A percentile compares a stretch with the other conserved stretches of the same genome.
These are phyloP conservation scores for Xylaria sp. DNA, from an alignment of 2,329 filamentous ascomycete species.

Conservation along the genomic window DNA sequence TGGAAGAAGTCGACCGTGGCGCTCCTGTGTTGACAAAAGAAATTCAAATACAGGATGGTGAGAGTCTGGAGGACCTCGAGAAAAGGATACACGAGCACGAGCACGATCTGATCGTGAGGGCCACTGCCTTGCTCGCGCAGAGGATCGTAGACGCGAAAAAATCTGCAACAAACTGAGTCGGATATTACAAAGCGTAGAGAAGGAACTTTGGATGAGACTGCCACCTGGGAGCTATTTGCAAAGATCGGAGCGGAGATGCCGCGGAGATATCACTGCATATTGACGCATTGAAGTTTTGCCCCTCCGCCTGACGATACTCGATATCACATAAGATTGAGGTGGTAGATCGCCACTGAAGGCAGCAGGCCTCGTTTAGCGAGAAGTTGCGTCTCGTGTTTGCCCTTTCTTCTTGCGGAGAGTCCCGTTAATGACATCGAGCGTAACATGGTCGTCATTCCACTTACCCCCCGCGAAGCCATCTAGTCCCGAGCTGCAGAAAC, in stretches of 20 bases:
- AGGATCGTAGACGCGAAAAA: constrained; percentile 42
- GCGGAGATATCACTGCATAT: constrained; percentile 9
- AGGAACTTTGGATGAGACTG: constrained; percentile 15
- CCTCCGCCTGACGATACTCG: neutral
- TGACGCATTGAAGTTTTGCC: neutral
- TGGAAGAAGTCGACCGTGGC: constrained; percentile 75
- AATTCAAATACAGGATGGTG: constrained; percentile 66
- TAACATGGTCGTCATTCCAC: neutral
- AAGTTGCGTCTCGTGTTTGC: neutral
- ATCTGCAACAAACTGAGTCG: constrained; percentile 35
- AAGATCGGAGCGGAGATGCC: constrained; percentile 23
- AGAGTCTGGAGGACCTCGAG: constrained; percentile 69
- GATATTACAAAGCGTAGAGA: constrained; percentile 1
- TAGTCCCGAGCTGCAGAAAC: neutral
- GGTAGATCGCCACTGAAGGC: constrained; percentile 3
- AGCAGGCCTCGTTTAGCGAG: neutral
- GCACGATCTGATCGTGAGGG: constrained; percentile 75
- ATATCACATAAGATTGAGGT: neutral
- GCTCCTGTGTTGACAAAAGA: constrained; percentile 71
- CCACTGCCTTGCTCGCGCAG: constrained; percentile 55
- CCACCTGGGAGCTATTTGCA: neutral
- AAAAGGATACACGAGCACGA: constrained; percentile 73
- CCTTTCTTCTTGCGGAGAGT: neutral
- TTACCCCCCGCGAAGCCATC: neutral
- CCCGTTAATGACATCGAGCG: neutral